phyloP scores from a whole-genome alignment of 2,329 filamentous ascomycete species.

The Monascus ruber region DNA sequence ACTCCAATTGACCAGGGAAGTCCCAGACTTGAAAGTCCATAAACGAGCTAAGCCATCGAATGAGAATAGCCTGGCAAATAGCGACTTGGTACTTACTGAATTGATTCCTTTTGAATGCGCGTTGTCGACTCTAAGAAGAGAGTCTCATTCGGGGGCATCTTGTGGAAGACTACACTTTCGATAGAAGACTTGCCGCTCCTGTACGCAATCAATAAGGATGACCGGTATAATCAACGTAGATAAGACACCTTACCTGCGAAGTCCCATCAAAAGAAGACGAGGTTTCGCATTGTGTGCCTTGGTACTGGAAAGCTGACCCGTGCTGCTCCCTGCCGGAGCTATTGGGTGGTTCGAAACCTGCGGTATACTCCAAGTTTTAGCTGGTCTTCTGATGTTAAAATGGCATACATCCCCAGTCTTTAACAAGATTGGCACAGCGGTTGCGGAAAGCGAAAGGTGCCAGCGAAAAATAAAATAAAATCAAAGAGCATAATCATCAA shows the following conservation, averaged over 20 bases:
- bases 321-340: constrained; percentile 14
- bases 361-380: constrained; percentile 4
- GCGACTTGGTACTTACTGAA: constrained; percentile 56
- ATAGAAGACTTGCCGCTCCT: constrained; percentile 98
- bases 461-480: too few relatives aligned
- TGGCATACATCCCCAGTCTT: too few relatives aligned
- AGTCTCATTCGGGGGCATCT: constrained; percentile 90
- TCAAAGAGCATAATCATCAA: too few relatives aligned
- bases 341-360: constrained; percentile 19
- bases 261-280: constrained; percentile 83
- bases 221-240: too few relatives aligned
- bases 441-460: too few relatives aligned
- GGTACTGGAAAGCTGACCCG: constrained; percentile 17
- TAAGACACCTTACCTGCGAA: constrained; percentile 58
- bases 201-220: constrained; percentile 9
- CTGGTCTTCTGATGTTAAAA: too few relatives aligned
- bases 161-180: constrained; percentile 97
- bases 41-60: constrained; percentile 57
- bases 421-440: too few relatives aligned
- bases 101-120: constrained; percentile 84
- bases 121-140: constrained; percentile 92
- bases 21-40: constrained; percentile 99
- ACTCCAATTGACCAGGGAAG: constrained; percentile 89
- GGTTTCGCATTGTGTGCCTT: constrained; percentile 58
- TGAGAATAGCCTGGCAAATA: background rate